Conservation (phyloP, 148 eudicot species). For the Limonium bicolor region DNA sequence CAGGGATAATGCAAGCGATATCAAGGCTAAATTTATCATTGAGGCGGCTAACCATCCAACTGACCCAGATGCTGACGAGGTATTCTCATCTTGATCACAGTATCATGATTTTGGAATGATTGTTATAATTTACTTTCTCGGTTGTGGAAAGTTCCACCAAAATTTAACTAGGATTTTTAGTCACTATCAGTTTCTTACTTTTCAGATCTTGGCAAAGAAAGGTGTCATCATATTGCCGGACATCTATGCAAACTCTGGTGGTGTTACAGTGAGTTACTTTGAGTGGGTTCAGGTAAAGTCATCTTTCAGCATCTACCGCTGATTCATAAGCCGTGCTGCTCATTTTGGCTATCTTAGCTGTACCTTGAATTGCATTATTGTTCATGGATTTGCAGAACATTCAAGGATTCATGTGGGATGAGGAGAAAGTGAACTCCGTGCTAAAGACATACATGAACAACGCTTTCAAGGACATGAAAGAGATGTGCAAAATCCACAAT, state of each 20-base stretch:
- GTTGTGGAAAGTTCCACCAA: too few relatives aligned
- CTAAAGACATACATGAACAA: conserved; percentile 1
- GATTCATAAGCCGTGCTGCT: too few relatives aligned
- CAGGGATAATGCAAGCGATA: conserved; percentile 48
- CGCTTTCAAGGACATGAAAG: conserved; percentile 3
- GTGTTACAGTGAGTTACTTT: conserved; percentile 61
- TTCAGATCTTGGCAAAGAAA: conserved; percentile 46
- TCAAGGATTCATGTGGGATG: conserved; percentile 72
- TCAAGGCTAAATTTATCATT: conserved; percentile 48
- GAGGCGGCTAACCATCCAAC: conserved; percentile 85
- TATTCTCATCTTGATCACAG: too few relatives aligned
- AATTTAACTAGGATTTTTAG: too few relatives aligned
- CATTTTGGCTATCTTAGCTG: too few relatives aligned
- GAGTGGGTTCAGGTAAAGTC: conserved; percentile 67
- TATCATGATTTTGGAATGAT: not conserved
- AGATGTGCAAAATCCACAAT: conserved; percentile 3
- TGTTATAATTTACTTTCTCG: not conserved
- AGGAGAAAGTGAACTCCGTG: conserved; percentile 27
- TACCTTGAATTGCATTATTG: too few relatives aligned
- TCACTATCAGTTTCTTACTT: not conserved
- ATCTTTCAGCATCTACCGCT: not conserved
- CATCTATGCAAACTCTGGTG: conserved; percentile 62
- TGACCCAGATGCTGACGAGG: conserved; percentile 82
- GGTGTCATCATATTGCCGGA: conserved; percentile 54
- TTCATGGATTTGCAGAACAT: conserved; percentile 30